Percentiles rank a stretch among this genome's conserved stretches.
Conservation (phyloP, 1,284 basidiomycete genomes). For the Cryptococcus hybrid region DNA sequence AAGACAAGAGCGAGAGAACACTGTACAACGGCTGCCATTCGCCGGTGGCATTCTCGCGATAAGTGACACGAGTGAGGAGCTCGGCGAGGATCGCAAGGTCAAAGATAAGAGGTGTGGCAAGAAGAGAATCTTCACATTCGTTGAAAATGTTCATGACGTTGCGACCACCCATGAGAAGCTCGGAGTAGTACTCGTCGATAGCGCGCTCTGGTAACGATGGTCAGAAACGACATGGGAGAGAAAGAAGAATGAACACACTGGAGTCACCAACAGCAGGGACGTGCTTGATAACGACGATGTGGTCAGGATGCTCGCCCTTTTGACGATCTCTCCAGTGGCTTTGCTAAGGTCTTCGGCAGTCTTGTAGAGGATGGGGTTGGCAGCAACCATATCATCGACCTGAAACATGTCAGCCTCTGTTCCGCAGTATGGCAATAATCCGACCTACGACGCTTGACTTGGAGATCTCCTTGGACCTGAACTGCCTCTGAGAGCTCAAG, state of each 20-base stretch:
- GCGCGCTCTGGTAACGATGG: conserved; percentile 57
- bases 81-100: conserved; percentile 93
- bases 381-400: conserved; percentile 92
- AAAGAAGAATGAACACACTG: conserved; percentile 47
- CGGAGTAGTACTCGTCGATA: conserved; percentile 98
- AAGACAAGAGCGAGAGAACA: conserved; percentile 83
- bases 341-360: conserved; percentile 41
- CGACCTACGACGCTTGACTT: conserved; percentile 77
- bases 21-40: conserved; percentile 81
- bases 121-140: conserved; percentile 94
- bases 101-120: conserved; percentile 93
- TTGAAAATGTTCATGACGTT: conserved; percentile 75
- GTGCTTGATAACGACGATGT: conserved; percentile 95
- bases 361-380: conserved; percentile 89
- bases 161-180: conserved; percentile 62
- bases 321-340: no score
- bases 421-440: not conserved
- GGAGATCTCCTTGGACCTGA: conserved; percentile 97
- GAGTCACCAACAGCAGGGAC: conserved; percentile 84
- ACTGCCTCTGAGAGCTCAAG: conserved; percentile 86
- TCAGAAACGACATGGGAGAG: not conserved
- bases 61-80: conserved; percentile 88
- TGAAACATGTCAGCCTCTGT: not conserved
- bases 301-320: conserved; percentile 79
- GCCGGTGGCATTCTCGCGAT: conserved; percentile 58